Conservation (phyloP, 495 filamentous ascomycete genomes). For the Penicillium maclennaniae region DNA sequence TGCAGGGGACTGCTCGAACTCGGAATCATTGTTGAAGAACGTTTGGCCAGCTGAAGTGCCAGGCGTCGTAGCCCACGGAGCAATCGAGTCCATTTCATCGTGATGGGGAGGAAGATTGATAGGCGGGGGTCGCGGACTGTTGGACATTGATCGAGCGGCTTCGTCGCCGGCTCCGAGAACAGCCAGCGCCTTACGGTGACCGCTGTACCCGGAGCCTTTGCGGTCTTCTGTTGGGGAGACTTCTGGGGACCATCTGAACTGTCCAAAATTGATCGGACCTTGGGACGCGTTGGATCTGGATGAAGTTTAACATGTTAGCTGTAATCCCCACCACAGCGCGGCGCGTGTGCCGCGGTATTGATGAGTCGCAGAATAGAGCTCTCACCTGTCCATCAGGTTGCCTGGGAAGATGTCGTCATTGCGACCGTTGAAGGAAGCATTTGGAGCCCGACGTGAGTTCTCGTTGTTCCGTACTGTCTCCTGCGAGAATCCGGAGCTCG, state of each 20-base stretch:
- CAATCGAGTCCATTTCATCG: constrained; percentile 35
- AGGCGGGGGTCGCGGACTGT: constrained; percentile 27
- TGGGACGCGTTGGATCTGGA: constrained; percentile 26
- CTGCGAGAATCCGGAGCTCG: constrained; percentile 44
- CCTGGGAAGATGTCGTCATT: constrained; percentile 29
- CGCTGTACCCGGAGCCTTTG: constrained; percentile 35
- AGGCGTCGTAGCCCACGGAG: constrained; percentile 29
- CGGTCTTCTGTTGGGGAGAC: constrained; percentile 44
- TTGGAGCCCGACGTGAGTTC: constrained; percentile 16
- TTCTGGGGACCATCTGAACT: constrained; percentile 44
- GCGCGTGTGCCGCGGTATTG: neutral
- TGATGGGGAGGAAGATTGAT: constrained; percentile 25
- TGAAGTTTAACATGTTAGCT: neutral
- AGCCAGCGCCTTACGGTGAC: constrained; percentile 38
- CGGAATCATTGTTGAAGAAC: constrained; percentile 43
- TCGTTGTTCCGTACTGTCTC: constrained; percentile 41
- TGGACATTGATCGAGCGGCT: constrained; percentile 20
- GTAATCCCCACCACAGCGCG: neutral
- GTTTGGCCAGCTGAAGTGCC: constrained; percentile 34
- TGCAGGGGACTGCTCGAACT: constrained; percentile 55
- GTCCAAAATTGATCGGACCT: constrained; percentile 33
- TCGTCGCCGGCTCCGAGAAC: constrained; percentile 33
- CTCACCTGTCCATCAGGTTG: constrained; percentile 40
- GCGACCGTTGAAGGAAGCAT: constrained; percentile 26
- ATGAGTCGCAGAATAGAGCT: neutral